These are phyloP conservation scores for Hericium coralloides DNA, from an alignment of 768 basidiomycete genomes.

Conservation along the genomic window DNA sequence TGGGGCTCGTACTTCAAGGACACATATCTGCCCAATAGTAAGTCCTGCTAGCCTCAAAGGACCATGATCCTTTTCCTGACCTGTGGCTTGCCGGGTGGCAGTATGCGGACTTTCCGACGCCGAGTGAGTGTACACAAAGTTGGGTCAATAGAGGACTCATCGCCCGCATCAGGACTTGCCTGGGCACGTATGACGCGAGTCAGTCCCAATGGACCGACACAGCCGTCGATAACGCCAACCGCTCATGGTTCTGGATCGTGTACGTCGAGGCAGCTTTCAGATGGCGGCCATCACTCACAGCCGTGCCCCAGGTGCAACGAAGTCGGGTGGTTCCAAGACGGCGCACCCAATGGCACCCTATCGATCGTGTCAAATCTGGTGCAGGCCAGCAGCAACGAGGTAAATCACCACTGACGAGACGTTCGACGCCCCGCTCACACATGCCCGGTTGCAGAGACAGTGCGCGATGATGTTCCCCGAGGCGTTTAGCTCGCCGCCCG, in stretches of 20 bases:
- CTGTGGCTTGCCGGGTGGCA: slow-evolving; percentile 16
- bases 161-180: slow-evolving; percentile 21
- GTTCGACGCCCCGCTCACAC: background rate
- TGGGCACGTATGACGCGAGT: slow-evolving; percentile 33
- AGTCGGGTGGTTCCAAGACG: slow-evolving; percentile 36
- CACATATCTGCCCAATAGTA: slow-evolving; percentile 34
- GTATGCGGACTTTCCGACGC: slow-evolving; percentile 56
- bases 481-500: slow-evolving; percentile 11
- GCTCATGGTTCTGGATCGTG: slow-evolving; percentile 74
- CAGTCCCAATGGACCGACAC: slow-evolving; percentile 43
- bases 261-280: slow-evolving; percentile 15
- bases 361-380: slow-evolving; percentile 1
- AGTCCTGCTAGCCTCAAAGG: no score
- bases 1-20: slow-evolving; percentile 54
- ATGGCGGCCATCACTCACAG: background rate
- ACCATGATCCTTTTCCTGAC: background rate
- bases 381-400: background rate
- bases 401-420: background rate
- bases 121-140: slow-evolving; percentile 35
- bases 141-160: background rate
- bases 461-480: slow-evolving; percentile 14
- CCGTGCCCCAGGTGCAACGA: slow-evolving; percentile 49
- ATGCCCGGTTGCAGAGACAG: slow-evolving; percentile 6
- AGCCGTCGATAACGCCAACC: slow-evolving; percentile 40
- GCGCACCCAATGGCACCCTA: background rate